A percentile compares a stretch with the other conserved stretches of the same genome.
Conservation (phyloP, 441 rosid genomes). For the Gossypium schwendimanii region DNA sequence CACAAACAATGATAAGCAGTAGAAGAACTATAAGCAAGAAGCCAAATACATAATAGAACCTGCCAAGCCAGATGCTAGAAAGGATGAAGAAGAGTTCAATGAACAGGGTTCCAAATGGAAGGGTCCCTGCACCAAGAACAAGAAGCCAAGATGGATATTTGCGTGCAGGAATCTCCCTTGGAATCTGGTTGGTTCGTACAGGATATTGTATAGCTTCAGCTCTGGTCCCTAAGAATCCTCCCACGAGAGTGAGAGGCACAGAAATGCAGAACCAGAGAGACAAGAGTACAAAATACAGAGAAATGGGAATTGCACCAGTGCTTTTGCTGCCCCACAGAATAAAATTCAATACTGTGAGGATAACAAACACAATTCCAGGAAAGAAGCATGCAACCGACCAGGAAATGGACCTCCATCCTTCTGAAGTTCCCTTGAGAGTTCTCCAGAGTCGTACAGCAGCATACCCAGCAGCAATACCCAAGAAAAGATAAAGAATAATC, state of each 20-base stretch:
- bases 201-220: constrained; percentile 75
- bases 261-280: constrained; percentile 96
- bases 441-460: constrained; percentile 78
- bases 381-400: constrained; percentile 84
- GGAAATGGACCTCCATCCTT: constrained; percentile 80
- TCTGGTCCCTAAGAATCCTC: constrained; percentile 81
- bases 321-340: constrained; percentile 91
- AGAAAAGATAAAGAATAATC: constrained; percentile 74
- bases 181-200: constrained; percentile 92
- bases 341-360: constrained; percentile 76
- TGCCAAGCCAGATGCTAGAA: constrained; percentile 94
- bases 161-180: constrained; percentile 87
- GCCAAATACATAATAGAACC: constrained; percentile 93
- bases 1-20: constrained; percentile 74
- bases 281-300: constrained; percentile 61
- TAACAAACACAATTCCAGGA: constrained; percentile 84
- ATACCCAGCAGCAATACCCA: constrained; percentile 77
- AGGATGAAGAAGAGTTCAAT: constrained; percentile 92
- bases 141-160: constrained; percentile 97
- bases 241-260: constrained; percentile 83
- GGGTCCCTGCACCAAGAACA: constrained; percentile 95
- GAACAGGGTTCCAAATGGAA: constrained; percentile 97
- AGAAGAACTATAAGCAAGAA: constrained; percentile 77
- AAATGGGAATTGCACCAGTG: constrained; percentile 88
- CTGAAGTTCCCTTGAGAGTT: constrained; percentile 68